phyloP scores from a whole-genome alignment of 176 grass and related monocot species.

The Stipa capillata region DNA sequence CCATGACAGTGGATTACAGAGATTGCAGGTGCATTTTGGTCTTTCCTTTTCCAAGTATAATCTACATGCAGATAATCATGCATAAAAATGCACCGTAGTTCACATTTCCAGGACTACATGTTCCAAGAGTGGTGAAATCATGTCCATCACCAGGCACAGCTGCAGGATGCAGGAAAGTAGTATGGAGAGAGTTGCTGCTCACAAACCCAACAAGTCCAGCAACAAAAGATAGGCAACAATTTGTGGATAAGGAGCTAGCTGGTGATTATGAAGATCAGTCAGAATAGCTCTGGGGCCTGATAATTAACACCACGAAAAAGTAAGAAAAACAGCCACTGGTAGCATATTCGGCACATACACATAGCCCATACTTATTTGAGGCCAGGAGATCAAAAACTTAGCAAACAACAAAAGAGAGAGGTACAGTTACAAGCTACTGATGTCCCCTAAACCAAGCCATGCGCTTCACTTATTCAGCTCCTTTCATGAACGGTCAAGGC shows the following conservation, averaged over 20 bases:
- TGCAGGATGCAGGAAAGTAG: not conserved
- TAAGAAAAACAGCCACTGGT: not conserved
- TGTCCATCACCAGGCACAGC: not conserved
- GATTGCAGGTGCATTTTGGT: too few species aligned
- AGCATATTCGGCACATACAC: not conserved
- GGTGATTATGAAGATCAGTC: not conserved
- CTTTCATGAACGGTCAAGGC: constrained; percentile 8
- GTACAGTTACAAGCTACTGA: constrained; percentile 2
- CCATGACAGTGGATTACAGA: too few species aligned
- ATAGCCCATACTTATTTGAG: not conserved
- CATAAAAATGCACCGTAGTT: not conserved
- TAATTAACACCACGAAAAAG: not conserved
- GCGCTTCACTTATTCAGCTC: constrained; percentile 15
- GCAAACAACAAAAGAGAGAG: not conserved
- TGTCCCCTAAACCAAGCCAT: not conserved
- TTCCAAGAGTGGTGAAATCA: not conserved
- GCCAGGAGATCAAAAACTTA: not conserved
- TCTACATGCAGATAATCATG: not conserved
- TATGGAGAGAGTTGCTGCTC: not conserved
- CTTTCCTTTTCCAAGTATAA: not conserved
- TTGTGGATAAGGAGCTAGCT: not conserved
- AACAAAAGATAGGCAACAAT: not conserved
- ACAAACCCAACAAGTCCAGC: not conserved
- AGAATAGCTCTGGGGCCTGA: not conserved
- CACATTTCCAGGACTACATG: too few species aligned